phyloP scores from a whole-genome alignment of 1,139 yeast species.

The Sugiyamaella paludigena region DNA sequence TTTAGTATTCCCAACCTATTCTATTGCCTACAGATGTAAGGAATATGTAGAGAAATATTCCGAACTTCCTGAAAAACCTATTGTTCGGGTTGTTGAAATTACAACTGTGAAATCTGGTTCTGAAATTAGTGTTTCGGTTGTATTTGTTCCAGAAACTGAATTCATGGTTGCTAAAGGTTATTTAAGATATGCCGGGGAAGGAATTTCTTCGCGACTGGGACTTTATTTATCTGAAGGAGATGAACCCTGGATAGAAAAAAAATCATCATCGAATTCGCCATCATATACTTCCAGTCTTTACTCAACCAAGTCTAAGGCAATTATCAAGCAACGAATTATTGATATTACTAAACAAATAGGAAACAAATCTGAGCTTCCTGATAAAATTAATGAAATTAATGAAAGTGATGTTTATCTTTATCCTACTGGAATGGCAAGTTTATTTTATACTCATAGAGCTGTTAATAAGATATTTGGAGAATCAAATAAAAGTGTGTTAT shows the following conservation, averaged over 20 bases:
- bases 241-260: no score
- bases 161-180: conserved; percentile 71
- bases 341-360: conserved; percentile 53
- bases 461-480: conserved; percentile 43
- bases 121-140: conserved; percentile 69
- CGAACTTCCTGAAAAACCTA: conserved; percentile 47
- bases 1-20: conserved; percentile 75
- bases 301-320: conserved; percentile 69
- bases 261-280: neutral
- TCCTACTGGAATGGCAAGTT: conserved; percentile 92
- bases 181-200: conserved; percentile 98
- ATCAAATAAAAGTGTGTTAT: conserved; percentile 69
- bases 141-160: conserved; percentile 62
- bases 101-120: conserved; percentile 40
- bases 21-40: conserved; percentile 80
- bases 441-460: conserved; percentile 77
- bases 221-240: conserved; percentile 1
- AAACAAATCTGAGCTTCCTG: conserved; percentile 18
- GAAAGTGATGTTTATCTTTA: conserved; percentile 74
- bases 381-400: conserved; percentile 38
- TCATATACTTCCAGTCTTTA: conserved; percentile 34
- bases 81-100: conserved; percentile 48
- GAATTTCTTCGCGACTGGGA: conserved; percentile 59
- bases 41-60: conserved; percentile 56
- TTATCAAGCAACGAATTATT: conserved; percentile 72